Evolutionary conservation across 805 yeast genomes (phyloP).

Genomic region (Starmerella khaoyaiensis): DNA sequence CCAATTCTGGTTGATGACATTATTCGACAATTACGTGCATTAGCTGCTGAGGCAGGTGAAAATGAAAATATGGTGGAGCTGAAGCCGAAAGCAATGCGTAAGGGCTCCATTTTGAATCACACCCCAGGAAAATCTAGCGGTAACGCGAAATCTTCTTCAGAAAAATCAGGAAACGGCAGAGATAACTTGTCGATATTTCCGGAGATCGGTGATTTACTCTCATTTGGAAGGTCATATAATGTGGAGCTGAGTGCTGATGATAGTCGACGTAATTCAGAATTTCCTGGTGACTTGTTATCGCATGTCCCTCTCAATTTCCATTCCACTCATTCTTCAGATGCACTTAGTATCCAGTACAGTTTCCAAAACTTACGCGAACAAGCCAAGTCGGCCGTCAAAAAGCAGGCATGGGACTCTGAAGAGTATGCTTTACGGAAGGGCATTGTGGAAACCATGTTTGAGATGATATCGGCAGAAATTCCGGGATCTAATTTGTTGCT

Average conservation of each 20-base stretch:
- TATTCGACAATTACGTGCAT: slow-evolving; percentile 5
- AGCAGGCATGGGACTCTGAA: slow-evolving; percentile 16
- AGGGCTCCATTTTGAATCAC: too few species aligned
- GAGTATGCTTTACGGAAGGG: slow-evolving; percentile 18
- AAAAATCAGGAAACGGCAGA: too few species aligned
- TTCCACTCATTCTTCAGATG: slow-evolving; percentile 4
- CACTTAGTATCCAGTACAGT: too few species aligned
- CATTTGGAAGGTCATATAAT: slow-evolving; percentile 6
- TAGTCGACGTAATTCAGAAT: slow-evolving; percentile 23
- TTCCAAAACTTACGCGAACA: slow-evolving; percentile 24
- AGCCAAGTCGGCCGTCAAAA: too few species aligned
- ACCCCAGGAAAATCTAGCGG: too few species aligned
- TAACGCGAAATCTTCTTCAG: too few species aligned
- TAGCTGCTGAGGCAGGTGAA: slow-evolving; percentile 1
- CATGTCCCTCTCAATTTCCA: slow-evolving; percentile 47
- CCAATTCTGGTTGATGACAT: slow-evolving; percentile 7
- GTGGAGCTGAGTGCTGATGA: slow-evolving; percentile 9
- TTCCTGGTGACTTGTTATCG: slow-evolving; percentile 77
- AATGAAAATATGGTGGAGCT: slow-evolving; percentile 8
- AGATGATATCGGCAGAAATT: too few species aligned
- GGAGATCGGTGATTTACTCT: too few species aligned
- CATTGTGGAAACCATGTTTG: slow-evolving; percentile 20
- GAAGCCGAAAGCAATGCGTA: too few species aligned
- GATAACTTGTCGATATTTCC: too few species aligned
- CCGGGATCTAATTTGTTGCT: too few species aligned